These are phyloP conservation scores for Phyllosticta paracitricarpa DNA, from an alignment of 2,329 filamentous ascomycete genomes.

Conservation along the genomic window DNA sequence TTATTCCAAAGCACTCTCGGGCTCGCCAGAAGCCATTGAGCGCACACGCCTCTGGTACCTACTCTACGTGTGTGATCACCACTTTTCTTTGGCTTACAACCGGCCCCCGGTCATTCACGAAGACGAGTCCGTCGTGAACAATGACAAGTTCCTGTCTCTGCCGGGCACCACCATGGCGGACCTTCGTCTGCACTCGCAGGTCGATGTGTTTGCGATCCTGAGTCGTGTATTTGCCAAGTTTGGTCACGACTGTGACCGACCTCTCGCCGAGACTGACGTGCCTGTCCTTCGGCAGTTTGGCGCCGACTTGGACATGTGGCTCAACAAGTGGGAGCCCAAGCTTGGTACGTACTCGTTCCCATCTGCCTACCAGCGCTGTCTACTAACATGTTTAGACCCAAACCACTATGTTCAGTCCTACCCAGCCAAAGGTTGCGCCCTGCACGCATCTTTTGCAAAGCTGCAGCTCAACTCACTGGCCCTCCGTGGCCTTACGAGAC, in stretches of 20 bases:
- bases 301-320: constrained; percentile 35
- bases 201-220: constrained; percentile 24
- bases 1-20: constrained; percentile 25
- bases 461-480: constrained; percentile 28
- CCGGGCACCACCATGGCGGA: constrained; percentile 21
- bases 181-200: constrained; percentile 21
- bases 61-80: constrained; percentile 31
- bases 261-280: constrained; percentile 28
- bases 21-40: constrained; percentile 24
- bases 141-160: constrained; percentile 24
- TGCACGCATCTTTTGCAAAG: constrained; percentile 26
- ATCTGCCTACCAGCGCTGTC: not conserved
- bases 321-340: constrained; percentile 28
- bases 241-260: constrained; percentile 26
- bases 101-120: constrained; percentile 31
- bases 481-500: constrained; percentile 15
- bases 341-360: constrained; percentile 12
- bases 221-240: constrained; percentile 25
- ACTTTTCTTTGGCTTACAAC: constrained; percentile 32
- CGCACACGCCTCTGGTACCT: constrained; percentile 31
- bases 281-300: constrained; percentile 31
- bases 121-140: constrained; percentile 27
- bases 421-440: constrained; percentile 16
- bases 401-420: constrained; percentile 22
- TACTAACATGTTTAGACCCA: not conserved